Conservation (phyloP, 768 basidiomycete genomes). For the Leccinellum albellum region DNA sequence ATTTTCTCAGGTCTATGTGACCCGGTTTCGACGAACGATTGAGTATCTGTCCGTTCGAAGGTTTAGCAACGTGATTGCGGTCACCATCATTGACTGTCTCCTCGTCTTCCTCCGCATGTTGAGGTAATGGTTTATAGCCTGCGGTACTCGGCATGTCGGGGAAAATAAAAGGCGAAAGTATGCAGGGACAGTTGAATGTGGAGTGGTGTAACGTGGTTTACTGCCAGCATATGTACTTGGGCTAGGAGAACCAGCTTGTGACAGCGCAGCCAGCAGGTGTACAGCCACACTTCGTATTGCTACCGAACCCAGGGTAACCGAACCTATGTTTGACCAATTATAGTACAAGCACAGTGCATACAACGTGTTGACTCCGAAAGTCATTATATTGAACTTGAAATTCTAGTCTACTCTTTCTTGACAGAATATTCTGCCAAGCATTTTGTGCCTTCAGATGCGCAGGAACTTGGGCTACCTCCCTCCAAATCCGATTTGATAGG, state of each 20-base stretch:
- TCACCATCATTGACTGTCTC: constrained; percentile 35
- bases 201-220: constrained; percentile 14
- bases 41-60: constrained; percentile 24
- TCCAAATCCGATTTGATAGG: constrained; percentile 9
- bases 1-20: constrained; percentile 72
- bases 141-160: constrained; percentile 40
- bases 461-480: not conserved
- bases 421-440: not conserved
- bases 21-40: constrained; percentile 46
- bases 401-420: constrained; percentile 1
- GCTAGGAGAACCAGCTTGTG: constrained; percentile 10
- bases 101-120: constrained; percentile 38
- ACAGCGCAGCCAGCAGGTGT: constrained; percentile 1
- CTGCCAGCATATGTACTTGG: constrained; percentile 12
- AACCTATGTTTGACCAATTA: not conserved
- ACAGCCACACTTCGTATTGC: constrained; percentile 20
- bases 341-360: not conserved
- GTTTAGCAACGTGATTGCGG: constrained; percentile 20
- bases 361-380: not conserved
- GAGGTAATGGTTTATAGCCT: constrained; percentile 46
- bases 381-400: not conserved
- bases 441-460: not conserved
- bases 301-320: not conserved
- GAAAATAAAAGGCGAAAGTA: not conserved
- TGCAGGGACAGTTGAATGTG: constrained; percentile 1